These are phyloP conservation scores for Aristolochia californica DNA, from an alignment of 164 flowering plant genomes.

Conservation along the genomic window DNA sequence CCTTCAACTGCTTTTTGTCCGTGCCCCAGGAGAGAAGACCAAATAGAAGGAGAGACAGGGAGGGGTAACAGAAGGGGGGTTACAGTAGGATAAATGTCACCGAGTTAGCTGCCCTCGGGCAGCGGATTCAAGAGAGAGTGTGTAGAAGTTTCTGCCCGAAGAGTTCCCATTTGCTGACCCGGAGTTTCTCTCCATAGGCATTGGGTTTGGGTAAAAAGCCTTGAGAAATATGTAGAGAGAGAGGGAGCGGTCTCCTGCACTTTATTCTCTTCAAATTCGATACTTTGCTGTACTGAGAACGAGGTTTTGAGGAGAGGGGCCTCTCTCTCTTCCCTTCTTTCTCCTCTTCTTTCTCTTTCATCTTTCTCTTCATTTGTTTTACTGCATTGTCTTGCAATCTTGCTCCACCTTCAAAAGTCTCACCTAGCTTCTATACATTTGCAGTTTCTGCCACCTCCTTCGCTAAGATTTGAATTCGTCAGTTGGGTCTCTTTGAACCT, in stretches of 20 bases:
- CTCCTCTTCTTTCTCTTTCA: conserved; percentile 24
- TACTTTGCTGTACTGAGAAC: conserved; percentile 60
- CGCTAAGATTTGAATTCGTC: conserved; percentile 6
- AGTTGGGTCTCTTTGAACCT: conserved; percentile 9
- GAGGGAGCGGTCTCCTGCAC: conserved; percentile 28
- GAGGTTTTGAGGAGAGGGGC: conserved; percentile 33
- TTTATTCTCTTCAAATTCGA: conserved; percentile 84
- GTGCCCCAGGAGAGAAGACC: conserved; percentile 8
- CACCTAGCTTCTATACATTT: conserved; percentile 24
- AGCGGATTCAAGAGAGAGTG: conserved; percentile 4
- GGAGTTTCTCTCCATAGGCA: conserved; percentile 18
- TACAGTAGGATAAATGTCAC: not conserved
- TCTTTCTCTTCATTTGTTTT: conserved; percentile 41
- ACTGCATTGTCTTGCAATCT: conserved; percentile 10
- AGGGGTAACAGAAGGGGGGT: conserved; percentile 1
- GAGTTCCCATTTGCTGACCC: conserved; percentile 21
- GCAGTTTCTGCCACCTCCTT: conserved; percentile 12
- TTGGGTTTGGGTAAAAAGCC: conserved; percentile 32
- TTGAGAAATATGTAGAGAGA: conserved; percentile 3
- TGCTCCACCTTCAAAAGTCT: conserved; percentile 12
- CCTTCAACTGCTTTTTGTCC: conserved; percentile 8
- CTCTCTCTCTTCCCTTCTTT: conserved; percentile 20
- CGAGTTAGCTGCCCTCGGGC: conserved; percentile 16
- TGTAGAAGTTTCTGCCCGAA: not conserved
- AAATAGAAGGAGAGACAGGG: conserved; percentile 1